Evolutionary conservation across 345 rosid genomes (phyloP).

Genomic region (Aquilaria sinensis): DNA sequence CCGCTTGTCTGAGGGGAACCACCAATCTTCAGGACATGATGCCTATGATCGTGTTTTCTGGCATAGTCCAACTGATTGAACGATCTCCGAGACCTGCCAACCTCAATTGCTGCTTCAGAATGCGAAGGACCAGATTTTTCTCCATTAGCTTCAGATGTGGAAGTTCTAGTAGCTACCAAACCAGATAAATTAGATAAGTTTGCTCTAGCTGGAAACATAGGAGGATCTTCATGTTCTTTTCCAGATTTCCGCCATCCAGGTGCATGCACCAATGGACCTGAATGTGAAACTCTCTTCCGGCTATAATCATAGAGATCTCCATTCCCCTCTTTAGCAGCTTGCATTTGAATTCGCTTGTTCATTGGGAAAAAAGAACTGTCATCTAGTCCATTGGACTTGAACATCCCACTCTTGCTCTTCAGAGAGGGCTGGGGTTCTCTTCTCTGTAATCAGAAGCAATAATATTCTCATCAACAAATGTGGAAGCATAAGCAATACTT

Average conservation of each 20-base stretch:
- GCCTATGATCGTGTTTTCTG: conserved; percentile 29
- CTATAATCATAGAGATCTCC: conserved; percentile 29
- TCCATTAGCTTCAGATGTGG: conserved; percentile 24
- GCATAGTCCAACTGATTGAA: conserved; percentile 17
- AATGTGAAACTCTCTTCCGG: conserved; percentile 37
- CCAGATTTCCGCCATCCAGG: conserved; percentile 26
- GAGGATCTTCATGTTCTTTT: conserved; percentile 26
- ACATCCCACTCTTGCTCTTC: conserved; percentile 27
- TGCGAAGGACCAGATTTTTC: conserved; percentile 25
- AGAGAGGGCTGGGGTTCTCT: conserved; percentile 21
- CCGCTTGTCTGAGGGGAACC: conserved; percentile 29
- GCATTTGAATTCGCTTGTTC: conserved; percentile 29
- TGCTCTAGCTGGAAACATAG: conserved; percentile 18
- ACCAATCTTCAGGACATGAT: conserved; percentile 16
- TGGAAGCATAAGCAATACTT: too few relatives aligned
- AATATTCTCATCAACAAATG: not conserved
- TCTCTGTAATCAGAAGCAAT: conserved; percentile 26
- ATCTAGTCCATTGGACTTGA: conserved; percentile 24
- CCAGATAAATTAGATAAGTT: conserved; percentile 41
- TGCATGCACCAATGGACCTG: conserved; percentile 53
- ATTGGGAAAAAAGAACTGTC: conserved; percentile 32
- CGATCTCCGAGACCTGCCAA: conserved; percentile 21
- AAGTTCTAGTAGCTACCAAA: conserved; percentile 38
- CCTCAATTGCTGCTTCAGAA: conserved; percentile 23
- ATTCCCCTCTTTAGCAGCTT: conserved; percentile 29